phyloP scores from a whole-genome alignment of 108 stramenopile genomes.

The Fragilariopsis cylindrus region DNA sequence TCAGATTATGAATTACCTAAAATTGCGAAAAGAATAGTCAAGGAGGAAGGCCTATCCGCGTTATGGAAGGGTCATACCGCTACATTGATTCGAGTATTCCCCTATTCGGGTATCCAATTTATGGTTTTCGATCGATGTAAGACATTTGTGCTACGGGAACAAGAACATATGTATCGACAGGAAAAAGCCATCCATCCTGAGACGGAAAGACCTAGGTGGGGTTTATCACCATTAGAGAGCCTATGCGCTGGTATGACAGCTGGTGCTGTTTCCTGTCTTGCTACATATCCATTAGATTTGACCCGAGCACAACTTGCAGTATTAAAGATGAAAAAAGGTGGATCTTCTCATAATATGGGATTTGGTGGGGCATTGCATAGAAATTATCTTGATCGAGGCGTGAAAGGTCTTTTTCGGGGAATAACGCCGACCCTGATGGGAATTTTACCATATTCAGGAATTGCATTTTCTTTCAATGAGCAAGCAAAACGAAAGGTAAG shows the following conservation, averaged over 20 bases:
- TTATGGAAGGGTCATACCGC: slow-evolving; percentile 97
- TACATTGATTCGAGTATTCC: slow-evolving; percentile 95
- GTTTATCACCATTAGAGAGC: slow-evolving; percentile 83
- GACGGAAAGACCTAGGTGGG: slow-evolving; percentile 38
- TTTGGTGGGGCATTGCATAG: slow-evolving; percentile 36
- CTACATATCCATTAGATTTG: slow-evolving; percentile 95
- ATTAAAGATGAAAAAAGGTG: slow-evolving; percentile 42
- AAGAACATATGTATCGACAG: slow-evolving; percentile 20
- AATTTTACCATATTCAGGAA: slow-evolving; percentile 94
- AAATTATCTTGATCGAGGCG: slow-evolving; percentile 54
- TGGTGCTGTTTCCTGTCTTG: slow-evolving; percentile 81
- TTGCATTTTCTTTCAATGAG: slow-evolving; percentile 94
- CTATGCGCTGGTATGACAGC: slow-evolving; percentile 85
- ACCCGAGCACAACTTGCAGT: slow-evolving; percentile 95
- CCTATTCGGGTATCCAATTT: slow-evolving; percentile 96
- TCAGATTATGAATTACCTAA: slow-evolving; percentile 64
- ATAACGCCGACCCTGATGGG: slow-evolving; percentile 91
- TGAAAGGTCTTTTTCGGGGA: slow-evolving; percentile 81
- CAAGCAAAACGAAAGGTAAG: slow-evolving; percentile 84
- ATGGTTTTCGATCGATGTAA: slow-evolving; percentile 94
- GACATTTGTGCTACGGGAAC: slow-evolving; percentile 47
- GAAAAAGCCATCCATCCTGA: slow-evolving; percentile 22
- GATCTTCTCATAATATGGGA: slow-evolving; percentile 21
- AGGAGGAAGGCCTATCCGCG: slow-evolving; percentile 79
- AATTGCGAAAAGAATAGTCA: slow-evolving; percentile 62